These are phyloP conservation scores for Talaromyces sp. DNA, from an alignment of 2,329 filamentous ascomycete genomes.

Conservation along the genomic window DNA sequence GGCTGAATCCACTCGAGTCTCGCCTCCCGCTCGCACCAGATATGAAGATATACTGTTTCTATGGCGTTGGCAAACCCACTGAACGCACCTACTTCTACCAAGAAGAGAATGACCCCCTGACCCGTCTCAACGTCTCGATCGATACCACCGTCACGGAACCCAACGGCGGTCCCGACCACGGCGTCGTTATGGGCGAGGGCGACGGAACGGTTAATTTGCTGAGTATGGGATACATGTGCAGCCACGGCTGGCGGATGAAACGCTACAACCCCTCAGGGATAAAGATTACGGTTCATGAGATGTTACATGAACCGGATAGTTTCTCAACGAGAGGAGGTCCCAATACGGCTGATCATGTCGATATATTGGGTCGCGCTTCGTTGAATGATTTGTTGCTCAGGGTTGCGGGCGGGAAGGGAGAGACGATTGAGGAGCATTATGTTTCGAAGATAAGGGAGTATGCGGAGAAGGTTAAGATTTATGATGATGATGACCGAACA, in stretches of 20 bases:
- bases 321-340: slow-evolving; percentile 77
- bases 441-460: slow-evolving; percentile 81
- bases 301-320: slow-evolving; percentile 91
- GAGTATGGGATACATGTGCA: slow-evolving; percentile 94
- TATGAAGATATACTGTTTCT: slow-evolving; percentile 96
- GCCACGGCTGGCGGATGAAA: slow-evolving; percentile 88
- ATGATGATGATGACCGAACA: slow-evolving; percentile 55
- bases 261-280: slow-evolving; percentile 86
- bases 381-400: slow-evolving; percentile 87
- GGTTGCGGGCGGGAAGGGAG: slow-evolving; percentile 80
- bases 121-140: slow-evolving; percentile 55
- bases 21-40: slow-evolving; percentile 81
- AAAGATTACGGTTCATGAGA: slow-evolving; percentile 83
- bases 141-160: slow-evolving; percentile 50
- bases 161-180: slow-evolving; percentile 64
- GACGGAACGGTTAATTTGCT: slow-evolving; percentile 95
- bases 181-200: slow-evolving; percentile 92
- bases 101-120: slow-evolving; percentile 63
- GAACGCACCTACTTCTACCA: slow-evolving; percentile 93
- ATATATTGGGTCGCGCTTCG: slow-evolving; percentile 84
- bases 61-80: slow-evolving; percentile 88
- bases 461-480: slow-evolving; percentile 77
- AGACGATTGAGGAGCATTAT: slow-evolving; percentile 73
- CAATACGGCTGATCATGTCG: slow-evolving; percentile 86
- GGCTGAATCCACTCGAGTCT: slow-evolving; percentile 95